Evolutionary conservation across 768 basidiomycete genomes (phyloP).

Genomic region (Naganishia kalamii): DNA sequence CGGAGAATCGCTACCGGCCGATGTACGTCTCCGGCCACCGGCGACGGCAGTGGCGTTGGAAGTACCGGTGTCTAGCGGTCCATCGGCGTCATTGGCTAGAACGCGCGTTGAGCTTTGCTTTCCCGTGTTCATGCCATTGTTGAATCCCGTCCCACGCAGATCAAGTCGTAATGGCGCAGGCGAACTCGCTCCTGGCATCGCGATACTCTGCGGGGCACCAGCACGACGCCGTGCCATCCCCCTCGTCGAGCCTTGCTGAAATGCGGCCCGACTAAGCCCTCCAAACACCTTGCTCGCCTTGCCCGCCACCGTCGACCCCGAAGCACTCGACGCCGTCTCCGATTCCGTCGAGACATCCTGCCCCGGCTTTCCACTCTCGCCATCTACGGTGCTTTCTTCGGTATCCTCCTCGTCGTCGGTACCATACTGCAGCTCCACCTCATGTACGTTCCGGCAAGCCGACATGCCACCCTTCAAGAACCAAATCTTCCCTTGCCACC

Average conservation of each 20-base stretch:
- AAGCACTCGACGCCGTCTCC: background rate
- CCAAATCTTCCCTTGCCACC: conserved; percentile 57
- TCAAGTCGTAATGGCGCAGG: background rate
- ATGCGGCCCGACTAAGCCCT: conserved; percentile 46
- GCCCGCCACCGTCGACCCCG: background rate
- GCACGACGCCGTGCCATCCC: background rate
- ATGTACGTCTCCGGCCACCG: background rate
- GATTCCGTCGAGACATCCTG: conserved; percentile 26
- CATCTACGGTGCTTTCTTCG: background rate
- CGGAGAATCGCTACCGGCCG: background rate
- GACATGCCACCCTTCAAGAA: conserved; percentile 70
- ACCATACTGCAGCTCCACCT: conserved; percentile 42
- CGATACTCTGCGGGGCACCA: background rate
- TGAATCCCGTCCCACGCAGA: conserved; percentile 1
- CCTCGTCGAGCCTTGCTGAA: conserved; percentile 44
- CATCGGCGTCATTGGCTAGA: background rate
- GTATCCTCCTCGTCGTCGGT: conserved; percentile 46
- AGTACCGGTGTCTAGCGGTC: background rate
- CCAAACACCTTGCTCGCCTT: conserved; percentile 24
- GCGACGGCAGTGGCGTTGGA: conserved; percentile 6
- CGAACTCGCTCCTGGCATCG: background rate
- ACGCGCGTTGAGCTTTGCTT: background rate
- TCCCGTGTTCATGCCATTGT: background rate
- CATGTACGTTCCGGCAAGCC: conserved; percentile 54
- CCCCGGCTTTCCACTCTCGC: background rate